phyloP scores from a whole-genome alignment of 805 yeast species.

The Maudiozyma saulgeensis region DNA sequence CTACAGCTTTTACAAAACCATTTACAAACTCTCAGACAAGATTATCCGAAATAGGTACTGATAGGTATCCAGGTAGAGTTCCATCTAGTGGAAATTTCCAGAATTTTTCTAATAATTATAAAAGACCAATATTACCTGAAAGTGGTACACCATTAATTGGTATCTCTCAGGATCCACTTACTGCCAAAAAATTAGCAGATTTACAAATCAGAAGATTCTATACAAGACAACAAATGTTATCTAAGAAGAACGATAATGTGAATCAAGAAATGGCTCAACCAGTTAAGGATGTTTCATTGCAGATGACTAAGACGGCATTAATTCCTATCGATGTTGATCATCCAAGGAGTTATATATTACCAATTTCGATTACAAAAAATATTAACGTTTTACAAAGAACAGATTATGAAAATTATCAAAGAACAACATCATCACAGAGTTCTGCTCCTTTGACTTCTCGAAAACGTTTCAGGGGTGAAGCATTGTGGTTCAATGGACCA shows the following conservation, averaged over 20 bases:
- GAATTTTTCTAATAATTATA: not conserved
- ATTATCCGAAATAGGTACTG: constrained; percentile 7
- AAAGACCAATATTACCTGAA: not conserved
- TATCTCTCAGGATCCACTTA: constrained; percentile 4
- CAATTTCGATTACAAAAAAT: constrained; percentile 27
- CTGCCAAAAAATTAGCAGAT: constrained; percentile 19
- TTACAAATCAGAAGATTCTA: constrained; percentile 19
- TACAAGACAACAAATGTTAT: constrained; percentile 16
- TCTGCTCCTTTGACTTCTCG: constrained; percentile 9
- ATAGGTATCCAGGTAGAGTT: not conserved
- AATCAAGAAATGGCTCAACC: constrained; percentile 17
- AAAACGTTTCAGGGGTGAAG: constrained; percentile 31
- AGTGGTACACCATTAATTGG: not conserved
- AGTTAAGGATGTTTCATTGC: constrained; percentile 20
- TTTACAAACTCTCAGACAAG: constrained; percentile 12
- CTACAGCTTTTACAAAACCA: constrained; percentile 17
- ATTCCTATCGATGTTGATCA: constrained; percentile 22
- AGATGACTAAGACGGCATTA: constrained; percentile 16
- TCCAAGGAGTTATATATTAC: constrained; percentile 24
- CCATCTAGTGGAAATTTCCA: not conserved
- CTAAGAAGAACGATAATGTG: constrained; percentile 12
- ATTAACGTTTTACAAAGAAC: constrained; percentile 30
- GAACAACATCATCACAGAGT: constrained; percentile 14
- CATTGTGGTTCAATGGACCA: constrained; percentile 63
- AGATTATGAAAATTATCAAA: constrained; percentile 23